These are phyloP conservation scores for Dalbergia oliveri DNA, from an alignment of 306 rosid species.

Conservation along the genomic window DNA sequence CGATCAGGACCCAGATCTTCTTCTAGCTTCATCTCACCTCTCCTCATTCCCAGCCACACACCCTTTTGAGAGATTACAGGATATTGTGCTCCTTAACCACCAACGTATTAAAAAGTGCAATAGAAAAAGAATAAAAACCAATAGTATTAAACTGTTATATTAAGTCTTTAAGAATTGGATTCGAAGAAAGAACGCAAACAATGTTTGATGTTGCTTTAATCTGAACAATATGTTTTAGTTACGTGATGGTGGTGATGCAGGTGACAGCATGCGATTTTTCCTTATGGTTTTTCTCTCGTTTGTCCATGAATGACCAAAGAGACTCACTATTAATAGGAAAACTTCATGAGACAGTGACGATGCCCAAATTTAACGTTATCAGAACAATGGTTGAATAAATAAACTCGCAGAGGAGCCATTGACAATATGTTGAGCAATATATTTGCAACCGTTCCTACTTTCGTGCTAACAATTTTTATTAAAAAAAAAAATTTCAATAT, in stretches of 20 bases:
- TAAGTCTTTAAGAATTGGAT: not conserved
- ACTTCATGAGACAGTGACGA: not conserved
- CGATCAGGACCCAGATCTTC: slow-evolving; percentile 67
- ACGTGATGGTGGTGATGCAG: not conserved
- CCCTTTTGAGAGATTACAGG: not conserved
- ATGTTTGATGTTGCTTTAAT: slow-evolving; percentile 27
- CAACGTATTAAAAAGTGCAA: not conserved
- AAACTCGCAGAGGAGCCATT: not conserved
- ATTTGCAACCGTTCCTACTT: not conserved
- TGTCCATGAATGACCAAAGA: not conserved
- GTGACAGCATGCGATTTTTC: not conserved
- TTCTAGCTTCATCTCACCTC: slow-evolving; percentile 54
- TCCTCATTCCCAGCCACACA: slow-evolving; percentile 3
- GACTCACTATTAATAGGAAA: not conserved
- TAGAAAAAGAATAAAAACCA: not conserved
- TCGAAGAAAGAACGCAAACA: not conserved
- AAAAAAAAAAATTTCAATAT: too few species aligned
- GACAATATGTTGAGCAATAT: not conserved
- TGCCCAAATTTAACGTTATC: not conserved
- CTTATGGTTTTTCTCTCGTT: not conserved
- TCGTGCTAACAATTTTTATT: not conserved
- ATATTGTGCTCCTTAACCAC: slow-evolving; percentile 1
- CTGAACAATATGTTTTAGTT: slow-evolving; percentile 21
- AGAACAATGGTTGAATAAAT: not conserved
- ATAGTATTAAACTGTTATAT: not conserved